phyloP scores from a whole-genome alignment of 2,329 filamentous ascomycete species.

The Pseudogymnoascus sp. region DNA sequence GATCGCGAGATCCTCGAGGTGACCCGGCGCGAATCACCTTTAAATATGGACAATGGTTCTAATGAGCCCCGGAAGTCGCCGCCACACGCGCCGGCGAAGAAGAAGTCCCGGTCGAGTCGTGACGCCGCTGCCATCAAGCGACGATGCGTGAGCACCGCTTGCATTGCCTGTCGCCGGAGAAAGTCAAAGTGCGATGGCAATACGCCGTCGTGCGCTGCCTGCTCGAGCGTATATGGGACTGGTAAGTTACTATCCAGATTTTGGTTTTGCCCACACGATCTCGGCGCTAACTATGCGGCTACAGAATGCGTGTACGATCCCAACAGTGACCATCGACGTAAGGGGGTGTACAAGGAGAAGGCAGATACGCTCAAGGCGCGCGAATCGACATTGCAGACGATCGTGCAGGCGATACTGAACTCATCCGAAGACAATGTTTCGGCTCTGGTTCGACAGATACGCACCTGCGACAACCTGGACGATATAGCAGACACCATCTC shows the following conservation, averaged over 20 bases:
- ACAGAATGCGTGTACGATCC: conserved; percentile 85
- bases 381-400: conserved; percentile 80
- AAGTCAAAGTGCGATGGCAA: conserved; percentile 92
- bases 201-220: conserved; percentile 87
- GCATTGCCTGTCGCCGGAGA: conserved; percentile 68
- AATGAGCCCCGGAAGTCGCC: neutral
- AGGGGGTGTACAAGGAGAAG: conserved; percentile 94
- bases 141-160: conserved; percentile 77
- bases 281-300: neutral
- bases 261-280: neutral
- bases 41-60: neutral
- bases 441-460: conserved; percentile 74
- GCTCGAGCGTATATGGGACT: conserved; percentile 84
- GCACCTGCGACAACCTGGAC: conserved; percentile 66
- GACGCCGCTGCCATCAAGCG: conserved; percentile 45
- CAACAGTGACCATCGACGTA: conserved; percentile 89
- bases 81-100: conserved; percentile 2
- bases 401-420: conserved; percentile 88
- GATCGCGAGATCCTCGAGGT: conserved; percentile 6
- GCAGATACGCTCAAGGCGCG: conserved; percentile 80
- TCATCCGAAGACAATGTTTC: conserved; percentile 80
- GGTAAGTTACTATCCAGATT: conserved; percentile 20
- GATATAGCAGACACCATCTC: conserved; percentile 46
- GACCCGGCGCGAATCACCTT: neutral
- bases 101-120: conserved; percentile 27